Evolutionary conservation across 164 flowering plant genomes (phyloP).

Genomic region (Stephania yunnanensis): DNA sequence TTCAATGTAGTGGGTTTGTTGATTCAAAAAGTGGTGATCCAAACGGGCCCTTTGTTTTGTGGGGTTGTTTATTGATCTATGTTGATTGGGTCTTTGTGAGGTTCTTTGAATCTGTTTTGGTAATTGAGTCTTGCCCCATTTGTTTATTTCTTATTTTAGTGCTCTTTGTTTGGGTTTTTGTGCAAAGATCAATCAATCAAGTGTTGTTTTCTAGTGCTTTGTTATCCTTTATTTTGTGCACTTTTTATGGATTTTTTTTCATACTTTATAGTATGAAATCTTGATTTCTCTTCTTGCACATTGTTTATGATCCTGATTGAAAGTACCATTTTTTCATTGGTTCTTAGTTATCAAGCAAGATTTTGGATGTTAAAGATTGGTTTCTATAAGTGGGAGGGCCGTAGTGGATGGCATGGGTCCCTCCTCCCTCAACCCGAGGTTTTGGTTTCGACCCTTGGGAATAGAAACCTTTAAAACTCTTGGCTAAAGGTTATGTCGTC

Average conservation of each 20-base stretch:
- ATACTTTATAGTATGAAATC: not conserved
- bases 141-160: not conserved
- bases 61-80: not conserved
- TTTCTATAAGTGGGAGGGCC: not conserved
- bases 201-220: not conserved
- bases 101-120: conserved; percentile 2
- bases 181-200: conserved; percentile 1
- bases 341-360: not conserved
- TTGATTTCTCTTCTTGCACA: not conserved
- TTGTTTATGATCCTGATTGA: not conserved
- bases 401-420: no score
- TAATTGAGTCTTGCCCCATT: not conserved
- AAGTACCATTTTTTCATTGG: not conserved
- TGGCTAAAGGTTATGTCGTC: no score
- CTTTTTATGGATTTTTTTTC: not conserved
- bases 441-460: no score
- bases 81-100: not conserved
- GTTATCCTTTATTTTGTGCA: not conserved
- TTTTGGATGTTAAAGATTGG: not conserved
- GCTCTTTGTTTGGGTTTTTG: not conserved
- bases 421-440: no score
- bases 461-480: no score
- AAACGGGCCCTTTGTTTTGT: not conserved
- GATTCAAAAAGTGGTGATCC: not conserved
- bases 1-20: not conserved